Conservation (phyloP, 495 filamentous ascomycete genomes). For the Neurospora sp. region DNA sequence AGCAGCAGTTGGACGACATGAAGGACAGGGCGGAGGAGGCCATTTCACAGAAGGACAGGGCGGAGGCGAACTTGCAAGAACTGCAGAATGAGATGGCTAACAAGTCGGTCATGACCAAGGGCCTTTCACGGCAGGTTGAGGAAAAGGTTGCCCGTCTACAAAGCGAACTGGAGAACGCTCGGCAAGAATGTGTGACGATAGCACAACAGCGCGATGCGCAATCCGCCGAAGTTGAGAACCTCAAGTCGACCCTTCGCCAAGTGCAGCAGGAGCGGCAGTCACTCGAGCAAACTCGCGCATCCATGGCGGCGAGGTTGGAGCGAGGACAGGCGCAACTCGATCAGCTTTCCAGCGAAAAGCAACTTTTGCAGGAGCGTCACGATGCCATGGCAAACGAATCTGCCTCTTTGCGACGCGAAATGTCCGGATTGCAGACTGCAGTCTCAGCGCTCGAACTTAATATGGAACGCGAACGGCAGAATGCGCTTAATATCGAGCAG, state of each 20-base stretch:
- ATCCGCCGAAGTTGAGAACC: conserved; percentile 37
- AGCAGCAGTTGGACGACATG: conserved; percentile 44
- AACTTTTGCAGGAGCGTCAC: conserved; percentile 59
- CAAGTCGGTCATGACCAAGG: conserved; percentile 68
- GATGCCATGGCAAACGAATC: conserved; percentile 61
- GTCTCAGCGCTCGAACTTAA: conserved; percentile 50
- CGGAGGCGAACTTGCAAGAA: conserved; percentile 50
- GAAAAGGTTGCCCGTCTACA: conserved; percentile 57
- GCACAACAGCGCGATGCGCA: conserved; percentile 31
- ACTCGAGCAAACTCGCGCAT: conserved; percentile 49
- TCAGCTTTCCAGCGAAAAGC: conserved; percentile 53
- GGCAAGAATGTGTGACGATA: conserved; percentile 44
- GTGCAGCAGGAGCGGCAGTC: conserved; percentile 36
- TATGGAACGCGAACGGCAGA: conserved; percentile 50
- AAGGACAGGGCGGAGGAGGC: conserved; percentile 54
- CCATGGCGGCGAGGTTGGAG: conserved; percentile 40
- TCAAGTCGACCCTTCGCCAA: conserved; percentile 27
- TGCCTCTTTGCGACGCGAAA: conserved; percentile 51
- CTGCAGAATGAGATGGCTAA: conserved; percentile 69
- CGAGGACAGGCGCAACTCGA: conserved; percentile 50
- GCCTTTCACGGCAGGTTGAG: conserved; percentile 66
- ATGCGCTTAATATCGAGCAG: conserved; percentile 48
- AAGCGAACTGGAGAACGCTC: conserved; percentile 49
- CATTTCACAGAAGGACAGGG: conserved; percentile 49
- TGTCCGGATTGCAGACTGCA: conserved; percentile 43